Evolutionary conservation across 2,329 filamentous ascomycete species (phyloP).

Genomic region (Microsporum audouinii): DNA sequence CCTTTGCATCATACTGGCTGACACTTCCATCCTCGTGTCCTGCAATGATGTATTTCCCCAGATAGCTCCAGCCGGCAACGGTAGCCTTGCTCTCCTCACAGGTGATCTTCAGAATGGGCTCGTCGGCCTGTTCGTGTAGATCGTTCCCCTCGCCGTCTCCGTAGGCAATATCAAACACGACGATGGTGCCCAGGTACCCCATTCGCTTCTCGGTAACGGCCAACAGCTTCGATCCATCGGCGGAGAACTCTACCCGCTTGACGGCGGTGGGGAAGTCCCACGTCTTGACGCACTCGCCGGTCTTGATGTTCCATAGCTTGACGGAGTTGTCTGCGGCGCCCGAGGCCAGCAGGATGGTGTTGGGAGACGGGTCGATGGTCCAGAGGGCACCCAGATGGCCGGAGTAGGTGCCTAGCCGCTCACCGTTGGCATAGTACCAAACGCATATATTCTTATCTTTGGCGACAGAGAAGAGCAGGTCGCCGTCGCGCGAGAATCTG

Average conservation of each 20-base stretch:
- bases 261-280: conserved; percentile 97
- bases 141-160: conserved; percentile 49
- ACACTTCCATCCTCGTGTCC: conserved; percentile 94
- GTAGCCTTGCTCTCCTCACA: conserved; percentile 95
- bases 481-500: conserved; percentile 90
- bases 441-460: conserved; percentile 96
- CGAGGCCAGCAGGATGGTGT: conserved; percentile 80
- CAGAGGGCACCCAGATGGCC: conserved; percentile 97
- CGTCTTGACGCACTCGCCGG: conserved; percentile 83
- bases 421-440: conserved; percentile 96
- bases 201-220: conserved; percentile 98
- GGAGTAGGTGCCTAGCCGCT: conserved; percentile 90
- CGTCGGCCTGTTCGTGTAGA: conserved; percentile 65
- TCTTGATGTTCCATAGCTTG: conserved; percentile 90
- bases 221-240: conserved; percentile 80
- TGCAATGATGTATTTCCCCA: conserved; percentile 91
- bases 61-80: conserved; percentile 90
- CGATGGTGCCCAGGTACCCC: conserved; percentile 87
- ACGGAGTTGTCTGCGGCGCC: conserved; percentile 98
- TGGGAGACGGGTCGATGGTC: conserved; percentile 94
- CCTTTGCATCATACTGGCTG: conserved; percentile 84
- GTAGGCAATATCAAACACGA: conserved; percentile 78
- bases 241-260: conserved; percentile 94
- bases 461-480: conserved; percentile 87
- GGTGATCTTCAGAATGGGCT: conserved; percentile 74